Percentiles rank a stretch among this genome's conserved stretches.
Evolutionary conservation across 2,329 filamentous ascomycete genomes (phyloP).

Genomic region (Aaosphaeria arxii): DNA sequence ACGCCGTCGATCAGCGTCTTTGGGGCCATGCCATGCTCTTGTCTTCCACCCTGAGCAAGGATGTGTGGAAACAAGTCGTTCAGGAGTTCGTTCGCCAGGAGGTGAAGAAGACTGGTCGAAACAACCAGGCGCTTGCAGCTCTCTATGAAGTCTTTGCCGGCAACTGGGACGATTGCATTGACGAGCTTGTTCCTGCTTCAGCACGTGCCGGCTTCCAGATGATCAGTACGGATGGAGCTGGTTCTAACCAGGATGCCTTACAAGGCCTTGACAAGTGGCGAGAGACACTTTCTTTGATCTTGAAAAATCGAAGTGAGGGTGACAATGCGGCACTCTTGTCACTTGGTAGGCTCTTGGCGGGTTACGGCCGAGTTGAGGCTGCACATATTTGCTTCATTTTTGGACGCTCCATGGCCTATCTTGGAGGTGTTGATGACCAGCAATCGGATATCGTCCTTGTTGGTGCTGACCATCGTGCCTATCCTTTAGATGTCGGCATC

Average conservation of each 20-base stretch:
- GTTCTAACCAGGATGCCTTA: constrained; percentile 66
- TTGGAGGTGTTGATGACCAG: constrained; percentile 81
- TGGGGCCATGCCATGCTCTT: constrained; percentile 98
- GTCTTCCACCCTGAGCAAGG: constrained; percentile 70
- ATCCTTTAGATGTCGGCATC: constrained; percentile 68
- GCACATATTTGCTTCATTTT: constrained; percentile 94
- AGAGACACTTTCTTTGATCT: constrained; percentile 79
- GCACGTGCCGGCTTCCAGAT: constrained; percentile 90
- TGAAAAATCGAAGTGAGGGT: constrained; percentile 82
- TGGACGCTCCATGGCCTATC: constrained; percentile 65
- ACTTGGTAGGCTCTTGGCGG: constrained; percentile 75
- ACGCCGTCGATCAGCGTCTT: constrained; percentile 84
- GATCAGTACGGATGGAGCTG: constrained; percentile 64
- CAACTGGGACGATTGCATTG: constrained; percentile 90
- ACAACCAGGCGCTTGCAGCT: constrained; percentile 83
- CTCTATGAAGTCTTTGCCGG: constrained; percentile 93
- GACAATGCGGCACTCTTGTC: constrained; percentile 76
- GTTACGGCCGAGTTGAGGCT: constrained; percentile 86
- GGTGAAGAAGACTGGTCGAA: constrained; percentile 75
- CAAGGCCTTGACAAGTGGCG: constrained; percentile 91
- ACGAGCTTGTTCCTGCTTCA: constrained; percentile 90
- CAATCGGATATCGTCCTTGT: constrained; percentile 77
- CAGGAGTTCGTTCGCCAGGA: constrained; percentile 96
- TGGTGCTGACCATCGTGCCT: constrained; percentile 75
- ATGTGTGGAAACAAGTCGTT: constrained; percentile 85